These are phyloP conservation scores for Pythium periplocum DNA, from an alignment of 352 stramenopile genomes.

Conservation along the genomic window DNA sequence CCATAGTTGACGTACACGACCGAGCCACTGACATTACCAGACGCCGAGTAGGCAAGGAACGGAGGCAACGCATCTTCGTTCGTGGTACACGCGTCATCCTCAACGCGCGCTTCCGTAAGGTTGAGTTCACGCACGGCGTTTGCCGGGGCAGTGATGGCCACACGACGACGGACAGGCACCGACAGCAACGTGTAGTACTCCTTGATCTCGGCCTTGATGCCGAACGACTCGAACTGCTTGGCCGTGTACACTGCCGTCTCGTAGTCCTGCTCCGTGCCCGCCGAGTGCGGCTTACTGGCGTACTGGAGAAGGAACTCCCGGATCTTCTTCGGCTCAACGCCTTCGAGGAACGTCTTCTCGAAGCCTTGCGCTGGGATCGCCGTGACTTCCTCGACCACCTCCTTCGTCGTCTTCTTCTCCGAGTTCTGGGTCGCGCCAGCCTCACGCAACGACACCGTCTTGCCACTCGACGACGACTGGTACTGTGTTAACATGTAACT, in stretches of 20 bases:
- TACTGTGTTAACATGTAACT: slow-evolving; percentile 20
- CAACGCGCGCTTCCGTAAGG: slow-evolving; percentile 51
- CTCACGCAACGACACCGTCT: background rate
- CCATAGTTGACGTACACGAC: slow-evolving; percentile 90
- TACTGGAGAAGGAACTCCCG: slow-evolving; percentile 41
- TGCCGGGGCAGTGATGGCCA: slow-evolving; percentile 41
- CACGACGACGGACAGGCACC: slow-evolving; percentile 34
- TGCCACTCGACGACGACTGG: background rate
- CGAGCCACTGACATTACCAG: slow-evolving; percentile 60
- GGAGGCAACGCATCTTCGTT: slow-evolving; percentile 50
- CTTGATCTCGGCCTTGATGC: slow-evolving; percentile 41
- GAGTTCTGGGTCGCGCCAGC: background rate
- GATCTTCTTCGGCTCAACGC: slow-evolving; percentile 24
- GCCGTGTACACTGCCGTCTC: slow-evolving; percentile 54
- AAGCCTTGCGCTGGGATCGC: slow-evolving; percentile 4
- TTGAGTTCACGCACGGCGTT: slow-evolving; percentile 29
- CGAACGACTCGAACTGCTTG: slow-evolving; percentile 18
- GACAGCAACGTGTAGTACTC: slow-evolving; percentile 55
- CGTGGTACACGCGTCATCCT: slow-evolving; percentile 61
- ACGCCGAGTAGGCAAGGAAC: slow-evolving; percentile 80
- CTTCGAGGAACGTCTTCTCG: slow-evolving; percentile 27
- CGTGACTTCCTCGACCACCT: background rate
- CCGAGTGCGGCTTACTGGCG: slow-evolving; percentile 38
- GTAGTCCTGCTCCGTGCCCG: slow-evolving; percentile 49
- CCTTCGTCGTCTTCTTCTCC: no score